Conservation (phyloP, 129 eudicot genomes). For the Gnaphalium uliginosum region DNA sequence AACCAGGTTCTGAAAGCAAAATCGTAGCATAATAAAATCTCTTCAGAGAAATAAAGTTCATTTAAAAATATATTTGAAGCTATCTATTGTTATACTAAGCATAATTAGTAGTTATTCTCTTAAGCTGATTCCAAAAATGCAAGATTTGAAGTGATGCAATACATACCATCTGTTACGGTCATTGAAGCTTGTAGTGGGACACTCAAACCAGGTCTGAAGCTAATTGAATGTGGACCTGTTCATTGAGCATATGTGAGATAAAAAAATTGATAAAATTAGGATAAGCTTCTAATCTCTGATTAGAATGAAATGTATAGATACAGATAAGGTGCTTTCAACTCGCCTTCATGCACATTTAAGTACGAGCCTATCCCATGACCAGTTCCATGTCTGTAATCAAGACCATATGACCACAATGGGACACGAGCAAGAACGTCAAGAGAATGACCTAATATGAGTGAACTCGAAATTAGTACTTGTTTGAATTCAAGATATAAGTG, state of each 20-base stretch:
- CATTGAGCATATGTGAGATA: conserved; percentile 12
- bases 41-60: background rate
- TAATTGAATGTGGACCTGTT: conserved; percentile 90
- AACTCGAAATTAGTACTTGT: conserved; percentile 1
- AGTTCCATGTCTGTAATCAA: conserved; percentile 99
- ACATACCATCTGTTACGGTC: conserved; percentile 90
- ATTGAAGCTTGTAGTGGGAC: conserved; percentile 90
- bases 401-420: conserved; percentile 96
- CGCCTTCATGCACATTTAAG: conserved; percentile 96
- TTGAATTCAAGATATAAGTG: background rate
- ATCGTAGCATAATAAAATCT: background rate
- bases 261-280: background rate
- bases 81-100: background rate
- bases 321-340: conserved; percentile 22
- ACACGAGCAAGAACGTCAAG: conserved; percentile 94
- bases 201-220: conserved; percentile 82
- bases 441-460: conserved; percentile 56
- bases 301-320: background rate
- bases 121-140: background rate
- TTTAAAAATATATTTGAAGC: background rate
- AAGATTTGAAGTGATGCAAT: conserved; percentile 18
- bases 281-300: background rate
- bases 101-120: background rate
- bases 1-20: conserved; percentile 83
- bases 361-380: conserved; percentile 96